Base-by-base conservation (phyloP, 768 basidiomycete genomes). In the Xerocomellus amylosporus region DNA sequence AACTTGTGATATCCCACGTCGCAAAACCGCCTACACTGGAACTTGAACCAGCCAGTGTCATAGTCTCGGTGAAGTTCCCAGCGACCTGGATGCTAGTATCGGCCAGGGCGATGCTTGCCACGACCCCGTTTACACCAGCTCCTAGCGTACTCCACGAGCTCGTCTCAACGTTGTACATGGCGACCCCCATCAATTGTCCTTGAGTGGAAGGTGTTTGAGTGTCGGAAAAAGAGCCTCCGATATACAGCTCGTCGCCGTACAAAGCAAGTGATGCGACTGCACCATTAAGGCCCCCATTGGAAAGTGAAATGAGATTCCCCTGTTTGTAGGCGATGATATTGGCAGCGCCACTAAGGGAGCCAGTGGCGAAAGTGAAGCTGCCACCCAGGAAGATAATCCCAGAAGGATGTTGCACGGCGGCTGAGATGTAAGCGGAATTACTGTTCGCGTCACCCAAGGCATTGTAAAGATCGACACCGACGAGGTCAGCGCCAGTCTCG, bases 221-320 rank as follows among this genome's bases (percentile, higher is more conserved):
- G 57, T 89, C 86, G 1, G 77, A 79, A 75, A 99, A 99, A 0
- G 84, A 75, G 1, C 97, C 97, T n/a, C 93, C 96, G 38, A 95
- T 84, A 67, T 80, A 97, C 12, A 98, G 71, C 19, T 75, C 75
- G 61, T 88, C 78, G 12, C 81, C 84, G 50, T 78, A 73, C 31
- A 88, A 63, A n/a, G 79, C 74, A 38, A 95, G 67, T 0, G 90
- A 80, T 9, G 79, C 76, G 9, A 98, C 91, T 9, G 79, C 71
- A 4, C 90, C 95, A 65, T 95, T 85, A 50, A 98, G 77, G 10
- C 97, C 97, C 26, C 80, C 79, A 13, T 79, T 74, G 0, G 86
- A 65, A 17, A 94, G 65, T 0, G 78, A 63, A 9, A 73, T 63
- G 28, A 91, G 73, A 4, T 70, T 76, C 3, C 85, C 83, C 58